Evolutionary conservation across 1,284 basidiomycete genomes (phyloP), one percentile per base, ranked within the genome.

Genomic region (Pyrrhoderma noxium): DNA sequence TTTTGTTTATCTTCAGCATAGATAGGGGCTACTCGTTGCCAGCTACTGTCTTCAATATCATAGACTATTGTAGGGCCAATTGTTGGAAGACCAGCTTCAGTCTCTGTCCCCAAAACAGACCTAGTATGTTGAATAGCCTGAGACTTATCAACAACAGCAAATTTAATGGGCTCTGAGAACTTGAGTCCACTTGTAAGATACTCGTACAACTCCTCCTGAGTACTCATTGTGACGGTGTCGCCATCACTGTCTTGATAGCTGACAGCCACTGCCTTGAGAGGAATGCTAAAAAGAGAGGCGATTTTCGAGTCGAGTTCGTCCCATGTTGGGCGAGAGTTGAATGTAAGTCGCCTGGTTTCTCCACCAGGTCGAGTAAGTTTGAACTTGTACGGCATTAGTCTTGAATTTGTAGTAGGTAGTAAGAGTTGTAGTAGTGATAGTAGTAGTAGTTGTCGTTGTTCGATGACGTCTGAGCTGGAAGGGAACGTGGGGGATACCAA

Each of bases 211-310:
- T 86, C 83, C 35, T 80, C 79, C 51, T 86, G 72, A 3, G 84
- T 77, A 64, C 76, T 84, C 54, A 87, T 70, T 9, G 85, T 88
- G 53, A 89, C 76, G 56, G 82, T 76, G 60, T 89, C 85, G 34
- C 76, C 74, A 59, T 88, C 85, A 34, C 62, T 62, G 64, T 89
- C 85, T 45, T 80, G 54, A 62, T 89, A 89, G 27, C 80, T 79
- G 35, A 85, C 80, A 2, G 73, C 83, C 49, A 87, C 67, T 45
- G 72, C 72, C 52, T 74, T 71, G 47, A 66, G 53, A 8, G 81
- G 74, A 40, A 89, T 80, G 47, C 63, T 61, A 65, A 76, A 88
- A 21, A 87, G 66, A 22, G 62, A 52, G 36, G 74, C 68, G 52
- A 86, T 76, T 59, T 71, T 79, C 34, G 67, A 56, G 8, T 82